Conservation (phyloP, 129 eudicot genomes). For the Gnaphalium uliginosum region DNA sequence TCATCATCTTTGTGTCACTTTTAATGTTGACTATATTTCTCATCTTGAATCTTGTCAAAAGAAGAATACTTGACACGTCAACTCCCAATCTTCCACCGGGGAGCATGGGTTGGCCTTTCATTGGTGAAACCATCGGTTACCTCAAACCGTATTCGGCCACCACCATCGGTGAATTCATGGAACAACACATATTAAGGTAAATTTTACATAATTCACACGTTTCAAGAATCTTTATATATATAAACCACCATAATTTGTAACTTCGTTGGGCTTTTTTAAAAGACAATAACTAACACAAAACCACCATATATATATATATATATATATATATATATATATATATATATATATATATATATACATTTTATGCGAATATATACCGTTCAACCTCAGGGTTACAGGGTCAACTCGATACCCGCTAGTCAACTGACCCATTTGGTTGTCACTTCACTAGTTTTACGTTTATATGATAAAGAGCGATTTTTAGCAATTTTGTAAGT, state of each 20-base stretch:
- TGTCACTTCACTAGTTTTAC: not conserved
- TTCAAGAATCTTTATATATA: not conserved
- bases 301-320: too few species aligned
- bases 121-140: conserved; percentile 92
- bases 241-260: too few species aligned
- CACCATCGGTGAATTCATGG: conserved; percentile 87
- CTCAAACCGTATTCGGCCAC: conserved; percentile 83
- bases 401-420: too few species aligned
- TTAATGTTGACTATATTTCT: conserved; percentile 35
- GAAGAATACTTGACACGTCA: conserved; percentile 26
- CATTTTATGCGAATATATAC: too few species aligned
- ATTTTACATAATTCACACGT: conserved; percentile 6
- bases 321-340: too few species aligned
- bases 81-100: conserved; percentile 80
- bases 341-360: too few species aligned
- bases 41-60: conserved; percentile 42
- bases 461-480: not conserved
- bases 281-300: too few species aligned
- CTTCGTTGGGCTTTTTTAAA: too few species aligned
- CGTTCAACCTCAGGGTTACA: too few species aligned
- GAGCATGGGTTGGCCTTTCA: conserved; percentile 88
- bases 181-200: conserved; percentile 79
- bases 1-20: conserved; percentile 50
- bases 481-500: too few species aligned
- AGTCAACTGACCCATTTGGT: too few species aligned